Base-by-base conservation (phyloP, 192 early-diverging fungal species). In the Piromyces sp. region DNA sequence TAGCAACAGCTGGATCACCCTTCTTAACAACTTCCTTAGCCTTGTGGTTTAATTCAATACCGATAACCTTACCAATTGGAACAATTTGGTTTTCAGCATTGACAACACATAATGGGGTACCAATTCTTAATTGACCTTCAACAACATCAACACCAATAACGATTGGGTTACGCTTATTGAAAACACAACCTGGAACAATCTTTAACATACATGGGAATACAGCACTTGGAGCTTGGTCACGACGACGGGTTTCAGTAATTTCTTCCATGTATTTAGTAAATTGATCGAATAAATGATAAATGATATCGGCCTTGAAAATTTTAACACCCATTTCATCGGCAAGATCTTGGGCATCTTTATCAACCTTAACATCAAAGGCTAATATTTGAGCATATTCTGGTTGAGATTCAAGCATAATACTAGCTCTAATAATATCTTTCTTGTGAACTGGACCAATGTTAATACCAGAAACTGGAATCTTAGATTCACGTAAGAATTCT, bases 381-480 rank as follows among this genome's bases (percentile, higher is more conserved):
- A 89, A 83, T 19, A 90, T 51, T 81, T 90, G 87, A 5, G 90
- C 88, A 79, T 87, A 92, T 83, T 99, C 95, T 78, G 89, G 90
- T 79, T 95, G 94, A 79, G 91, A 92, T 83, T 99, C 96, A 84
- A 97, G 87, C 98, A 99, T 98, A 26, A 93, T 90, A 81, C 90
- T 91, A 33, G 96, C 95, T 30, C 94, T 92, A 85, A 93, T 95
- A 15, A 99, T 92, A 88, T 98, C 96, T 87, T 96, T 96, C 85
- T 95, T 99, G 90, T 96, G 95, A 14, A 99, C 96, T 30, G 98
- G 95, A 37, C 98, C 98, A 87, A 99, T 94, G 85, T 96, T 96
- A 87, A 97, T 95, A 78, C 95, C 96, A 30, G 94, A 93, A 6
- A 99, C 97, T 9, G 98, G 98, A 86, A 99, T 98, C 86, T 97